Conservation (phyloP, 352 stramenopile species). For the Phytopythium ostracodes region DNA sequence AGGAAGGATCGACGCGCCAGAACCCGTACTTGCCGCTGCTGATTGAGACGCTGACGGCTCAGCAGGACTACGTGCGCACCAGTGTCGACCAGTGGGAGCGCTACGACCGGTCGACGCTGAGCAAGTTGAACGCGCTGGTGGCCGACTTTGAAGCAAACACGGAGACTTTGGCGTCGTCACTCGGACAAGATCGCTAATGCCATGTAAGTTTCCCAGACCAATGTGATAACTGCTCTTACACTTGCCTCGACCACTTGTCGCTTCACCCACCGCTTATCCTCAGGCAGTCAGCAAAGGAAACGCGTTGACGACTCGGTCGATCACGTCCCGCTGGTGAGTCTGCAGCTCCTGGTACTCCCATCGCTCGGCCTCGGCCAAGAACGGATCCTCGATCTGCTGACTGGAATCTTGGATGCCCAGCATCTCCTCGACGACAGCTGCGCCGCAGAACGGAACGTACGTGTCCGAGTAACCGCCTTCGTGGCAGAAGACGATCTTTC, state of each 20-base stretch:
- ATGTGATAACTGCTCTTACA: neutral
- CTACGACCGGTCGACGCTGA: neutral
- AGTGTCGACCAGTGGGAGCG: slow-evolving; percentile 2
- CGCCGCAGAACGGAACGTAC: slow-evolving; percentile 89
- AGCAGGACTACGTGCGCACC: neutral
- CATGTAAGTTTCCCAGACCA: neutral
- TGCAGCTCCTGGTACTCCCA: slow-evolving; percentile 82
- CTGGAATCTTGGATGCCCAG: slow-evolving; percentile 34
- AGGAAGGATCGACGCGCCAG: slow-evolving; percentile 8
- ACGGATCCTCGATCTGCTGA: slow-evolving; percentile 56
- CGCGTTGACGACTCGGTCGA: slow-evolving; percentile 27
- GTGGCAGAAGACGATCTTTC: slow-evolving; percentile 68
- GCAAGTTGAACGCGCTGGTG: neutral
- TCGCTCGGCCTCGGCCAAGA: slow-evolving; percentile 49
- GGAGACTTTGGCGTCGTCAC: neutral
- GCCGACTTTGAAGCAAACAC: slow-evolving; percentile 5
- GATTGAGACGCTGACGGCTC: neutral
- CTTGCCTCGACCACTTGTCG: too few species aligned
- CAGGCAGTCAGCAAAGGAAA: neutral
- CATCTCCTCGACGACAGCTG: slow-evolving; percentile 74
- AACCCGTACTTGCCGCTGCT: slow-evolving; percentile 4
- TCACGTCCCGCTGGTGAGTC: slow-evolving; percentile 52
- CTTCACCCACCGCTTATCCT: neutral
- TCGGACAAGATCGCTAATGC: neutral
- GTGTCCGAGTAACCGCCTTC: slow-evolving; percentile 86